These are phyloP conservation scores for Meira nashicola DNA, from an alignment of 1,284 basidiomycete species.

Conservation along the genomic window DNA sequence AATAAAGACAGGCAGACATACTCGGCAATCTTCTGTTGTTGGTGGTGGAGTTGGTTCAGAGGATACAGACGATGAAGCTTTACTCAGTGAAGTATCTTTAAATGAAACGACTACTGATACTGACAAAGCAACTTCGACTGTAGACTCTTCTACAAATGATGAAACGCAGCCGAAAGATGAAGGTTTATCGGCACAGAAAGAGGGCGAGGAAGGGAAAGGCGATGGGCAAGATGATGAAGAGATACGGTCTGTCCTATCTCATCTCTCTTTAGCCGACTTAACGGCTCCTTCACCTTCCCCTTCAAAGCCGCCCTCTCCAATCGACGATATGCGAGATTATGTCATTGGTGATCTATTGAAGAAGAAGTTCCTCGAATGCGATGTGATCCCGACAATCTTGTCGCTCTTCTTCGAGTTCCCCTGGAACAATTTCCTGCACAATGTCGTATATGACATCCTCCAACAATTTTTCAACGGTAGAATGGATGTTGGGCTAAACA, in stretches of 20 bases:
- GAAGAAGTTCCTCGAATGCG: conserved; percentile 44
- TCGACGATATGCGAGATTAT: conserved; percentile 31
- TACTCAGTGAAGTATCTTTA: conserved; percentile 41
- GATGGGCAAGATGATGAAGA: conserved; percentile 24
- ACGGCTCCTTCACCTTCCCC: conserved; percentile 24
- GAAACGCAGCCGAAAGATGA: neutral
- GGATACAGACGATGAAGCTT: conserved; percentile 39
- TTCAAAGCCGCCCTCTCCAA: conserved; percentile 35
- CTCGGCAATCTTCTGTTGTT: conserved; percentile 19
- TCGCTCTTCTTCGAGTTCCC: conserved; percentile 84
- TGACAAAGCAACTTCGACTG: neutral
- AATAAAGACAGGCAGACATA: neutral
- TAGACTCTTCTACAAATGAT: conserved; percentile 7
- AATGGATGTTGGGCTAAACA: conserved; percentile 56
- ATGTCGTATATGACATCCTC: conserved; percentile 90
- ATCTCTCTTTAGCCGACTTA: conserved; percentile 42
- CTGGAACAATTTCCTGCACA: conserved; percentile 97
- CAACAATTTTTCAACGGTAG: conserved; percentile 92
- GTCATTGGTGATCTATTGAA: conserved; percentile 48
- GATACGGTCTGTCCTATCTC: conserved; percentile 39
- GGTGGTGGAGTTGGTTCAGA: conserved; percentile 18
- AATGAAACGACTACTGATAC: conserved; percentile 4
- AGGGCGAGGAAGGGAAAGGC: conserved; percentile 4
- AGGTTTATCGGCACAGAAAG: neutral
- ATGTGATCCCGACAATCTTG: conserved; percentile 43